Percentiles rank a stretch among this genome's conserved stretches.
phyloP scores from a whole-genome alignment of 179 eudicot species.

The Sideroxylon spinosum region DNA sequence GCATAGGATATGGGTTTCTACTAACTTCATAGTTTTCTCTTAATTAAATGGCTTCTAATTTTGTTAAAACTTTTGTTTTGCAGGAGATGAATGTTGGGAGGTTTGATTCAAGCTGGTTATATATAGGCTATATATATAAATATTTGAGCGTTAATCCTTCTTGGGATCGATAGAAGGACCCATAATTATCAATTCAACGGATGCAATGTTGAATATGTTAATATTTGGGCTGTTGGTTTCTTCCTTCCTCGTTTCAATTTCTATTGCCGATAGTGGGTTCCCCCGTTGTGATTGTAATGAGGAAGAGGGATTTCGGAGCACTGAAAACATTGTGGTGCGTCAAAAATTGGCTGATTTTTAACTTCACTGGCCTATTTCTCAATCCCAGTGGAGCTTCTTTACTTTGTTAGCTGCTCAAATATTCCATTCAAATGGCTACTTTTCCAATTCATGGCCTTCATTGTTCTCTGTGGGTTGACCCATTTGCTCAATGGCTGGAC shows the following conservation, averaged over 20 bases:
- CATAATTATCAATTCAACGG: not conserved
- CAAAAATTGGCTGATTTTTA: slow-evolving; percentile 72
- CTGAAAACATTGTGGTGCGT: slow-evolving; percentile 52
- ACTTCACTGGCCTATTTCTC: slow-evolving; percentile 86
- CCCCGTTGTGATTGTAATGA: slow-evolving; percentile 65
- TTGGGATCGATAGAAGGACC: not conserved
- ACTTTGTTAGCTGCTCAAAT: slow-evolving; percentile 76
- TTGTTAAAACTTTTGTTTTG: slow-evolving; percentile 5
- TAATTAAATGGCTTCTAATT: not conserved
- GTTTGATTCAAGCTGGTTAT: not conserved
- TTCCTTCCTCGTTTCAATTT: slow-evolving; percentile 31
- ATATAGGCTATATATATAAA: too few relatives aligned
- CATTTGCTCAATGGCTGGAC: slow-evolving; percentile 84
- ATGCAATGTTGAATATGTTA: slow-evolving; percentile 44
- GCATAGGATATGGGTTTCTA: too few relatives aligned
- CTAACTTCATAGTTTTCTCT: too few relatives aligned
- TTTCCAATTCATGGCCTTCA: slow-evolving; percentile 71
- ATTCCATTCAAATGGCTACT: slow-evolving; percentile 90
- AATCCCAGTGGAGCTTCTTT: slow-evolving; percentile 74
- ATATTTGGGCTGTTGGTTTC: slow-evolving; percentile 32
- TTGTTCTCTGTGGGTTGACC: slow-evolving; percentile 89
- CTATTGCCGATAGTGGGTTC: slow-evolving; percentile 34
- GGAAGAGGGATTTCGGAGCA: slow-evolving; percentile 59
- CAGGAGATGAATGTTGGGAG: slow-evolving; percentile 8
- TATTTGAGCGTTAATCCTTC: not conserved